These are phyloP conservation scores for Ilyonectria mors-panacis DNA, from an alignment of 2,329 filamentous ascomycete genomes.

Conservation along the genomic window DNA sequence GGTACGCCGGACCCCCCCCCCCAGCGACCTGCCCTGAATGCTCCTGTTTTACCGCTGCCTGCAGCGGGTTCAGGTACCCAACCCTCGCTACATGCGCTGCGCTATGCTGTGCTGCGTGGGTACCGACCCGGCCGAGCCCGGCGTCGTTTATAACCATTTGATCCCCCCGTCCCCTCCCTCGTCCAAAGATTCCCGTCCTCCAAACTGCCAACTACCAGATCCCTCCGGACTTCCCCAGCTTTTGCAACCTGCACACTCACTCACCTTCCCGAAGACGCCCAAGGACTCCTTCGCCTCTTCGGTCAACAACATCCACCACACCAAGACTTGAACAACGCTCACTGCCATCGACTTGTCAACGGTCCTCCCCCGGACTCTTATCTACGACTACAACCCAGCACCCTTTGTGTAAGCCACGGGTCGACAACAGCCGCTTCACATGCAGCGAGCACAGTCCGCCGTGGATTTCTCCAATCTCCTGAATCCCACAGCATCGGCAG, in stretches of 20 bases:
- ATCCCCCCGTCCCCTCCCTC: slow-evolving; percentile 50
- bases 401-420: slow-evolving; percentile 32
- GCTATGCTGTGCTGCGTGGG: slow-evolving; percentile 40
- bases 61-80: slow-evolving; percentile 43
- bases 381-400: slow-evolving; percentile 31
- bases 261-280: slow-evolving; percentile 12
- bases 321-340: slow-evolving; percentile 16
- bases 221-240: slow-evolving; percentile 43
- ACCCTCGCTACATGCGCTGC: slow-evolving; percentile 41
- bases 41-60: slow-evolving; percentile 48
- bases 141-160: slow-evolving; percentile 50
- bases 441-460: slow-evolving; percentile 81
- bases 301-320: slow-evolving; percentile 13
- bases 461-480: slow-evolving; percentile 84
- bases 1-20: slow-evolving; percentile 37
- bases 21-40: slow-evolving; percentile 38
- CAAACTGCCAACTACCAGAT: slow-evolving; percentile 45
- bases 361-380: slow-evolving; percentile 26
- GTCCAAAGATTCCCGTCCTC: slow-evolving; percentile 43
- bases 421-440: slow-evolving; percentile 66
- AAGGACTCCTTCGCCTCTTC: slow-evolving; percentile 18
- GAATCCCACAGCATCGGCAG: slow-evolving; percentile 65
- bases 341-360: slow-evolving; percentile 22
- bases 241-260: slow-evolving; percentile 25
- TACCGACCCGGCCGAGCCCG: slow-evolving; percentile 54